A percentile compares a stretch with the other conserved stretches of the same genome.
Conservation (phyloP, 495 filamentous ascomycete species). For the Neurospora sublineolata region DNA sequence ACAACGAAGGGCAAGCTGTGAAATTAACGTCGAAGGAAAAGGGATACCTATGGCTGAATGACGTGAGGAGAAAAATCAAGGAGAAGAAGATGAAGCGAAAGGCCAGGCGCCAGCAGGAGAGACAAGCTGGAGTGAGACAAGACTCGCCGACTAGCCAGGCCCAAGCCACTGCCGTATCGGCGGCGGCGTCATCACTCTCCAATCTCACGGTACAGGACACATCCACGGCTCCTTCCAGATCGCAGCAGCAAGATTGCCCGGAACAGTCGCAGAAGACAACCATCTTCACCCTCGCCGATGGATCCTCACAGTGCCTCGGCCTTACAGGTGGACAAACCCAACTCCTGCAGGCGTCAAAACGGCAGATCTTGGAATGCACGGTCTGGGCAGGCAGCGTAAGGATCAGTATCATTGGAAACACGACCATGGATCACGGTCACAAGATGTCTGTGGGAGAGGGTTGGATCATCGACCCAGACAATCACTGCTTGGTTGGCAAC, state of each 20-base stretch:
- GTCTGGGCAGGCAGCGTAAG: not conserved
- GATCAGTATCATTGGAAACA: not conserved
- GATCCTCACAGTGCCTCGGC: not conserved
- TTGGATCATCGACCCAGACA: not conserved
- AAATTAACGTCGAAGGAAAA: no score
- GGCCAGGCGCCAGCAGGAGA: fast-evolving
- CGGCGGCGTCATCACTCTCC: not conserved
- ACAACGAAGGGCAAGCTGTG: no score
- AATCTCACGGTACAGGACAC: not conserved
- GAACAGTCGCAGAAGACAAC: not conserved
- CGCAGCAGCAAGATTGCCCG: not conserved
- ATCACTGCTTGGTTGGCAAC: not conserved
- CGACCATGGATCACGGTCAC: no score
- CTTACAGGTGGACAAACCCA: not conserved
- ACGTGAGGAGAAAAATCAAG: not conserved
- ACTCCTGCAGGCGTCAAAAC: not conserved
- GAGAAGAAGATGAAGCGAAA: not conserved
- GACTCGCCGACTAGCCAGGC: not conserved
- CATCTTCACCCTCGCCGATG: not conserved
- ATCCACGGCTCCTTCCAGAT: not conserved
- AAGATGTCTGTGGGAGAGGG: not conserved
- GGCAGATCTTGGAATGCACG: not conserved
- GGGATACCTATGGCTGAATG: not conserved
- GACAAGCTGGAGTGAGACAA: not conserved
- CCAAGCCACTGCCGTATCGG: not conserved